These are phyloP conservation scores for Chalciporus piperatus DNA, from an alignment of 768 basidiomycete species.

Conservation along the genomic window DNA sequence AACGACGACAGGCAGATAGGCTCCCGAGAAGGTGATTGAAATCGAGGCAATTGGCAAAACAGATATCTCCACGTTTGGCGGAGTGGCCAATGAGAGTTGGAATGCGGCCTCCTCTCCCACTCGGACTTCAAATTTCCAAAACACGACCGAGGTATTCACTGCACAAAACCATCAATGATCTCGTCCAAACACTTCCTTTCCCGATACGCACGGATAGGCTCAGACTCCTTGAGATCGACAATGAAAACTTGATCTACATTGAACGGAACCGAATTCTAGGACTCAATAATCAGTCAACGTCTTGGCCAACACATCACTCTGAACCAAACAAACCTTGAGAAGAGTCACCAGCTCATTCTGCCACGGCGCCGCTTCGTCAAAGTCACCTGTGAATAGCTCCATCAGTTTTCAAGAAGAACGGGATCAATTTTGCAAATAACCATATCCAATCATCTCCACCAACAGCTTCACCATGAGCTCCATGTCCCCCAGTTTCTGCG, in stretches of 20 bases:
- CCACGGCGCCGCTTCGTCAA: constrained; percentile 48
- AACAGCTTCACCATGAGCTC: constrained; percentile 74
- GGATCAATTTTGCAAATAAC: constrained; percentile 38
- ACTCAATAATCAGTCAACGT: background rate
- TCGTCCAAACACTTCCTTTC: background rate
- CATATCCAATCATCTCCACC: constrained; percentile 79
- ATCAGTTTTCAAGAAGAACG: background rate
- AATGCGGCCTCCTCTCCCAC: constrained; percentile 66
- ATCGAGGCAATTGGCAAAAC: constrained; percentile 62
- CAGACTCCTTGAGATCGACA: constrained; percentile 62
- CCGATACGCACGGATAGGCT: constrained; percentile 55
- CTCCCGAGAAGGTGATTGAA: constrained; percentile 55
- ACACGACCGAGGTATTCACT: constrained; percentile 69
- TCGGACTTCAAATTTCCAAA: constrained; percentile 65
- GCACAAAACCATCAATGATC: constrained; percentile 1
- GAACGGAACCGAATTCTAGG: constrained; percentile 69
- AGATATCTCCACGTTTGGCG: constrained; percentile 45
- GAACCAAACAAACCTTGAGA: constrained; percentile 56
- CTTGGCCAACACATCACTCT: background rate
- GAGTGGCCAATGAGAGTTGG: constrained; percentile 66
- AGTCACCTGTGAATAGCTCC: constrained; percentile 24
- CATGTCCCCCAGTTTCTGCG: constrained; percentile 72
- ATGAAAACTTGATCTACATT: constrained; percentile 52
- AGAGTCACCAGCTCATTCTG: constrained; percentile 75
- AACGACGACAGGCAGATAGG: constrained; percentile 48